These are phyloP conservation scores for Avicennia marina DNA, from an alignment of 257 asterid genomes.

Conservation along the genomic window DNA sequence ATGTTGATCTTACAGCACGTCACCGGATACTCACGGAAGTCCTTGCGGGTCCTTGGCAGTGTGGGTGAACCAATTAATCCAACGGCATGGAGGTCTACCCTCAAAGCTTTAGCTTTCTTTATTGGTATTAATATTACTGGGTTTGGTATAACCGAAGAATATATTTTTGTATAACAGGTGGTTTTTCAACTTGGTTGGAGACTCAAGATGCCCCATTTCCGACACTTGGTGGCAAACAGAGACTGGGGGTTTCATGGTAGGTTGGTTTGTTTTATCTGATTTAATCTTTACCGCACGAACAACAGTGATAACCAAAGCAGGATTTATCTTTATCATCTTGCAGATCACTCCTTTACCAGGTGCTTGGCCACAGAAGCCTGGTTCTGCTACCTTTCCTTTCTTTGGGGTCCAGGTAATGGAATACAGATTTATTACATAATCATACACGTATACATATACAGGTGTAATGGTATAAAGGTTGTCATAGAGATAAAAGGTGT, in stretches of 20 bases:
- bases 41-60: constrained; percentile 95
- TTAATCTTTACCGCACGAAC: constrained; percentile 16
- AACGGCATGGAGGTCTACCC: constrained; percentile 89
- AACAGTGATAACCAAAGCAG: constrained; percentile 14
- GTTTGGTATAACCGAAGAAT: constrained; percentile 11
- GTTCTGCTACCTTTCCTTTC: constrained; percentile 98
- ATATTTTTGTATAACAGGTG: constrained; percentile 48
- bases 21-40: constrained; percentile 78
- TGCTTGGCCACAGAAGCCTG: constrained; percentile 99
- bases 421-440: neutral
- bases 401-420: constrained; percentile 87
- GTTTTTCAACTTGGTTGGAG: constrained; percentile 89
- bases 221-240: constrained; percentile 99
- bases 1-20: constrained; percentile 60
- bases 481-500: no score
- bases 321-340: constrained; percentile 13
- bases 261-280: constrained; percentile 19
- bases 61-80: constrained; percentile 99
- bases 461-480: no score
- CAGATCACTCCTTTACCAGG: constrained; percentile 99
- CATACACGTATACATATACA: no score
- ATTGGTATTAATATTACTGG: constrained; percentile 4
- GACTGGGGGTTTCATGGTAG: constrained; percentile 95
- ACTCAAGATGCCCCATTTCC: constrained; percentile 92
- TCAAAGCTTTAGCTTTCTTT: constrained; percentile 19